Evolutionary conservation across 1,139 yeast species (phyloP).

Genomic region (Blastobotrys proliferans): DNA sequence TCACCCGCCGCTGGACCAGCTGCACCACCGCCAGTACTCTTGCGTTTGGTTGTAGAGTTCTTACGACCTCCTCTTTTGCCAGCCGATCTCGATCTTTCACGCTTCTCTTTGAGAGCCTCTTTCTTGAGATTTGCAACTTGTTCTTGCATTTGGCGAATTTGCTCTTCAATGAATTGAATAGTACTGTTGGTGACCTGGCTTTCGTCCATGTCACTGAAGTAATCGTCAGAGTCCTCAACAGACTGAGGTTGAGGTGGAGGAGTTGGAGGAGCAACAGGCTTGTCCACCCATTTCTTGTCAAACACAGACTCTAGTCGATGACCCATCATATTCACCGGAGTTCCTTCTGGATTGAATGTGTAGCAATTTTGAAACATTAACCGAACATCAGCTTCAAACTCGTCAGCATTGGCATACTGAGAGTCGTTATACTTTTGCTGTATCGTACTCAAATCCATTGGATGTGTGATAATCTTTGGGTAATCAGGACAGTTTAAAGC

Average conservation of each 20-base stretch:
- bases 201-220: constrained; percentile 51
- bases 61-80: constrained; percentile 36
- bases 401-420: constrained; percentile 84
- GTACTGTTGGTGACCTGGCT: constrained; percentile 62
- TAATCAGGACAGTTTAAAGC: constrained; percentile 91
- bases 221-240: constrained; percentile 41
- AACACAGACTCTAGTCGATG: constrained; percentile 82
- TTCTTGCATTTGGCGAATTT: constrained; percentile 76
- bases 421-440: constrained; percentile 76
- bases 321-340: constrained; percentile 95
- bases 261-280: constrained; percentile 72
- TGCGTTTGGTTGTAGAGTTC: constrained; percentile 19
- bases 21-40: constrained; percentile 18
- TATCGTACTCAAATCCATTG: constrained; percentile 93
- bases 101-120: constrained; percentile 52
- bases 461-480: constrained; percentile 75
- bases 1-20: constrained; percentile 15
- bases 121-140: constrained; percentile 80
- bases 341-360: constrained; percentile 89
- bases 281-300: constrained; percentile 83
- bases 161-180: constrained; percentile 82
- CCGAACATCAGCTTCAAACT: constrained; percentile 77
- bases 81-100: constrained; percentile 32
- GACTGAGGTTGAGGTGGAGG: constrained; percentile 45
- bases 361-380: constrained; percentile 86